Base-by-base conservation (phyloP, 495 filamentous ascomycete genomes). In the Aspergillus bridgeri region DNA sequence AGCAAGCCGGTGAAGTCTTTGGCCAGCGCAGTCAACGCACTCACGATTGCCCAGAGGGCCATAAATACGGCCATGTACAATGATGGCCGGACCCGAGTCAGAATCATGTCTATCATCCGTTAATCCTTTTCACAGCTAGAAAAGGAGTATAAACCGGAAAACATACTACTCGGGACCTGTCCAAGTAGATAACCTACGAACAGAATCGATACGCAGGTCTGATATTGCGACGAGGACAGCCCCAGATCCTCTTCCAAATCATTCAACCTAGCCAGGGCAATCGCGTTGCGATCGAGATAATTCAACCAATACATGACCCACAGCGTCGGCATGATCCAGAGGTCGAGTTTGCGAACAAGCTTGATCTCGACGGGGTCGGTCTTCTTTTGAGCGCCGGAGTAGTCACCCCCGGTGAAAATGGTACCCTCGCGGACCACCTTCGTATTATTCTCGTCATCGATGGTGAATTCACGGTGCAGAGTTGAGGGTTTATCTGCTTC, bases 61-160 rank as follows among this genome's bases (percentile, higher is more conserved):
- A 80, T 77, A 51, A 66, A 74, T 21, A 69, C 66, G 45, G 59
- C 53, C 55, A 69, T 69, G 53, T 61, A 65, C 19, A 42, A 50
- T n/a, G 60, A 75, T 11, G 65, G 62, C 15, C 60, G 23, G 20
- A 68, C 42, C 11, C 65, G 48, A 56, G 82, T 83, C 9, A 85
- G 60, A 42, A 83, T 74, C 29, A 85, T 66, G 56, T 85, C 84
- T n/a, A 74, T 80, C 1, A 78, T 75, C n/a, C n/a, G n/a, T n/a
- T n/a, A n/a, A n/a, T n/a, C n/a, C n/a, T n/a, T n/a, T n/a, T n/a
- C n/a, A n/a, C n/a, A n/a, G n/a, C n/a, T n/a, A 29, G 27, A 3
- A 29, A 29, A 29, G 3, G 15, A 19, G 76, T 77, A 7, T 65
- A 66, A n/a, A n/a, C n/a, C n/a, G 15, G 42, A 47, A 45, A 23